Conservation (phyloP, 345 rosid species). For the Acer negundo region DNA sequence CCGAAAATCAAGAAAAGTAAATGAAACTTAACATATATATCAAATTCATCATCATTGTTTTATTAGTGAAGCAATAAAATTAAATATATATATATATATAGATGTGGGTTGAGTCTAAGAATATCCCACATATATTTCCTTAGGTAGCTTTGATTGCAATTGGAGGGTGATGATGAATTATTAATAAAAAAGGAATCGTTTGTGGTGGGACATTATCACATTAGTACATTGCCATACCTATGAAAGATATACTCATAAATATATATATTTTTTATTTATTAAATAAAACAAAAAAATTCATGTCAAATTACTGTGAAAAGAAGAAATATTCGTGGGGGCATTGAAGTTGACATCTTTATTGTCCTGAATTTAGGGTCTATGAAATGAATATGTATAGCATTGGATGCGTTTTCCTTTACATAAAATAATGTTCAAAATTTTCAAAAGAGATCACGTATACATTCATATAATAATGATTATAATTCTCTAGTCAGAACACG, state of each 20-base stretch:
- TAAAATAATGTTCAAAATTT: not conserved
- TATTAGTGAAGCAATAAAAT: not conserved
- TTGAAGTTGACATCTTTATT: constrained; percentile 25
- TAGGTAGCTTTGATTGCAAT: not conserved
- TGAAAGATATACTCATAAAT: not conserved
- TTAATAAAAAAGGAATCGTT: constrained; percentile 20
- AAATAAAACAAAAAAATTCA: not conserved
- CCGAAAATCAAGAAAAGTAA: not conserved
- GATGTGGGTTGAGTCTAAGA: not conserved
- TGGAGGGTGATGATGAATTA: constrained; percentile 15
- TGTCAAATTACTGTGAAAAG: not conserved
- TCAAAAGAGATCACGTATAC: not conserved
- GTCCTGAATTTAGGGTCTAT: constrained; percentile 18
- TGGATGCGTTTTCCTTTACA: constrained; percentile 16
- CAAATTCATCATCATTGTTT: not conserved
- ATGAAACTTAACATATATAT: not conserved
- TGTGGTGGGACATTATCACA: constrained; percentile 26
- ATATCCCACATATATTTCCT: constrained; percentile 2
- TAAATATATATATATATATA: not conserved
- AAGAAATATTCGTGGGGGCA: constrained; percentile 13
- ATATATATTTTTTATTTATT: too few species aligned
- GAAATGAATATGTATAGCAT: not conserved
- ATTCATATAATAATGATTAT: too few species aligned
- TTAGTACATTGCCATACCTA: not conserved
- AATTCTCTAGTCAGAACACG: too few species aligned